phyloP scores from a whole-genome alignment of 2,329 filamentous ascomycete genomes.

The Elsinoe batatas region DNA sequence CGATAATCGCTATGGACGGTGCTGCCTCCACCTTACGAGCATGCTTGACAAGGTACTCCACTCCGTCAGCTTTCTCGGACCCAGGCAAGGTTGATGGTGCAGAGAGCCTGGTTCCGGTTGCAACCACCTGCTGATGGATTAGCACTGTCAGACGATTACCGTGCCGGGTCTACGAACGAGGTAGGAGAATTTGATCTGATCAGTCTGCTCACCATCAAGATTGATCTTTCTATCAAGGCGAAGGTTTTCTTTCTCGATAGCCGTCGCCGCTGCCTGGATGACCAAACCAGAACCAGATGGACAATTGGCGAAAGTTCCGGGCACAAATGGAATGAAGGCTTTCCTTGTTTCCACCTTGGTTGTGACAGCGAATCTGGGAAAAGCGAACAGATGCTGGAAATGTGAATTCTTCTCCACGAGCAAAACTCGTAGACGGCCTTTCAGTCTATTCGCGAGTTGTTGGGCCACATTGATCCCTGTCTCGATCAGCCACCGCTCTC shows the following conservation, averaged over 20 bases:
- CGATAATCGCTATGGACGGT: conserved; percentile 23
- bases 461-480: conserved; percentile 14
- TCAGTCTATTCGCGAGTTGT: conserved; percentile 11
- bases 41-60: conserved; percentile 11
- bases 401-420: conserved; percentile 16
- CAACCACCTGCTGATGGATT: conserved; percentile 3
- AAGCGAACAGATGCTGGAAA: conserved; percentile 14
- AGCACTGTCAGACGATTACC: neutral
- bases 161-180: neutral
- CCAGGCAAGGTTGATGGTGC: conserved; percentile 12
- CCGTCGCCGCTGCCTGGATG: neutral
- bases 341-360: conserved; percentile 11
- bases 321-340: conserved; percentile 13
- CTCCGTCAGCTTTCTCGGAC: conserved; percentile 12
- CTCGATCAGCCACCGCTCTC: neutral
- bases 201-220: neutral
- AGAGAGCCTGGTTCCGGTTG: conserved; percentile 13
- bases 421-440: conserved; percentile 6
- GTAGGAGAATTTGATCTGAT: conserved; percentile 10
- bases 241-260: conserved; percentile 2
- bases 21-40: neutral
- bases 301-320: conserved; percentile 6
- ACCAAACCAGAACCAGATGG: conserved; percentile 9
- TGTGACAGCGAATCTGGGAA: conserved; percentile 13
- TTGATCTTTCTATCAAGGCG: conserved; percentile 9